Percentiles rank a stretch among this genome's conserved stretches.
Conservation (phyloP, 768 basidiomycete species). For the Lactifluus volemus region DNA sequence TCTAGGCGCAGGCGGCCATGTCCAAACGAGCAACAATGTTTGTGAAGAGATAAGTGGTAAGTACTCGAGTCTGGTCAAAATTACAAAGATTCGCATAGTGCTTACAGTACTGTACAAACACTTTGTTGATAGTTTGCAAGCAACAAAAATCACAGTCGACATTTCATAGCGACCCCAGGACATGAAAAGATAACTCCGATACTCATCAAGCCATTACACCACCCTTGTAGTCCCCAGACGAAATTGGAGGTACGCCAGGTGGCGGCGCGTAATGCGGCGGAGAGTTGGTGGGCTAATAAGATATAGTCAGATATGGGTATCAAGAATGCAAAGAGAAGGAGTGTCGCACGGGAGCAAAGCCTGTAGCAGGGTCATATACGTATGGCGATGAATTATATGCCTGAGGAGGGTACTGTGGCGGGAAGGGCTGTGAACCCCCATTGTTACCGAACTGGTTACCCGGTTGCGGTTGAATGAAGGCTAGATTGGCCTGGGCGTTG, state of each 20-base stretch:
- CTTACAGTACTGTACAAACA: no score
- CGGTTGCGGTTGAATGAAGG: neutral
- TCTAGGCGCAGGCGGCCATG: no score
- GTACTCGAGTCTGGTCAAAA: no score
- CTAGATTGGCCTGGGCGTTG: neutral
- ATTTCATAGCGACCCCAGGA: no score
- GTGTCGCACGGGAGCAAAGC: constrained; percentile 1
- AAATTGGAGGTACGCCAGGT: neutral
- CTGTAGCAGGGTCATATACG: neutral
- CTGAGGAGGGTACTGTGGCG: constrained; percentile 8
- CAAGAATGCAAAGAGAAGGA: neutral
- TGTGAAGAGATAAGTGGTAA: no score
- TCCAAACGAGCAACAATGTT: no score
- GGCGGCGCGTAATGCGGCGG: constrained; percentile 8
- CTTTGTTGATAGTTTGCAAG: no score
- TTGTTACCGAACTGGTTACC: neutral
- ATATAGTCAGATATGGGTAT: neutral
- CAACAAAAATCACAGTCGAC: no score
- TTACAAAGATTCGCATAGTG: no score
- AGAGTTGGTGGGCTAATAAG: neutral
- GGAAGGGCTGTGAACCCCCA: neutral
- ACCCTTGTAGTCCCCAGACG: neutral
- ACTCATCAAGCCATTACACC: no score
- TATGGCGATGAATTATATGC: neutral
- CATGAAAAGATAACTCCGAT: no score